Base-by-base conservation (phyloP, 805 yeast genomes). In the Cyberlindnera galapagoensis region DNA sequence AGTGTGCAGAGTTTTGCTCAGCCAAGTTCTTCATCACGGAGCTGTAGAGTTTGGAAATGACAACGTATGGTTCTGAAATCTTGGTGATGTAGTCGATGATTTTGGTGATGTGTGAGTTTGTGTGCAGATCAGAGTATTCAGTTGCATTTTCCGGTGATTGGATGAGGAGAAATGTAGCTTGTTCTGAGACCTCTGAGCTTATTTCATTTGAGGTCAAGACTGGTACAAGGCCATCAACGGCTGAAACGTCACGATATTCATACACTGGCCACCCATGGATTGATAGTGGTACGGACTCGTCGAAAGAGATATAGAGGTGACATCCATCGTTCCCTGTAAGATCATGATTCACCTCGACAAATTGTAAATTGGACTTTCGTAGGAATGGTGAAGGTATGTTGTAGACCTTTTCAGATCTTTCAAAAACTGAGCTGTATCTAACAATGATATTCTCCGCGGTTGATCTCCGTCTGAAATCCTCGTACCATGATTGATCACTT, bases 401-500 rank as follows among this genome's bases (percentile, higher is more conserved):
- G 32, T 37, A 54, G 1, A 35, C 39, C n/a, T 36, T 29, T 7
- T 37, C 35, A 10, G 40, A 37, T 7, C 33, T 28, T 20, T 52
- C 49, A 27, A 49, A 46, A 4, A 31, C 26, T 4, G 42, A 36
- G 7, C 54, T 47, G 34, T 39, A 56, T 27, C 35, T 46, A 16
- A 57, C 30, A 6, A 49, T 21, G 13, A 29, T 29, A 25, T 39
- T 30, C 10, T 24, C 23, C 1, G 15, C 12, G 2, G 14, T 3
- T 4, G 40, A 18, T 38, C 45, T 28, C 11, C 31, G 21, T 11
- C 31, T 20, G 21, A 43, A 28, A 21, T 35, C 39, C 3, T 44
- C 31, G 25, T 46, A 47, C 63, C 63, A 59, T 9, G 47, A 18
- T 28, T 54, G 58, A 21, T 57, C 52, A 1, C 50, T 24, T 2